Evolutionary conservation across 2,329 filamentous ascomycete genomes (phyloP).

Genomic region (Xylariales sp.): DNA sequence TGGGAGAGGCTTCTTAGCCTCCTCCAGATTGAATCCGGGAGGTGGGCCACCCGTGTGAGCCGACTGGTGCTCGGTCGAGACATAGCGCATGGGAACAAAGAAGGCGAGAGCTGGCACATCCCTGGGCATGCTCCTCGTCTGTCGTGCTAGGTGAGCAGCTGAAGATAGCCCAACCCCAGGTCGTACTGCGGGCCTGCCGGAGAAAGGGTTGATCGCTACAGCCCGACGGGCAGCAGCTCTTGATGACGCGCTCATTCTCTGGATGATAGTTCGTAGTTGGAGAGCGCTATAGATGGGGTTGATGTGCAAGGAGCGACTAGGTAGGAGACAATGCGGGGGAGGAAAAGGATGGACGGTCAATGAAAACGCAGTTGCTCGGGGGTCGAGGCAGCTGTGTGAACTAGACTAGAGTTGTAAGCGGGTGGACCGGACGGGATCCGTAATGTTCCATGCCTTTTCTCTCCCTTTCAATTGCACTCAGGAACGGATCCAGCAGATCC

Average conservation of each 20-base stretch:
- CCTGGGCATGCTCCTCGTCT: slow-evolving; percentile 38
- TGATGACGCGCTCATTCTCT: slow-evolving; percentile 37
- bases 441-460: no score
- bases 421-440: no score
- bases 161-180: slow-evolving; percentile 43
- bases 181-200: slow-evolving; percentile 40
- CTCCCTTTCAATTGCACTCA: no score
- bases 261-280: background rate
- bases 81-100: slow-evolving; percentile 50
- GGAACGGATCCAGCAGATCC: no score
- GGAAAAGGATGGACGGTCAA: no score
- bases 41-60: slow-evolving; percentile 62
- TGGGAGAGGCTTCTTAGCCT: slow-evolving; percentile 79
- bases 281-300: background rate
- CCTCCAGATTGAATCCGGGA: slow-evolving; percentile 84
- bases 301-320: background rate
- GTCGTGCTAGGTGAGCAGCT: slow-evolving; percentile 40
- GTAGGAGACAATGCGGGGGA: background rate
- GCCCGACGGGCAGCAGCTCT: slow-evolving; percentile 52
- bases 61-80: slow-evolving; percentile 57
- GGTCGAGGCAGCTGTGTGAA: slow-evolving; percentile 1
- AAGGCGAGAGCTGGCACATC: slow-evolving; percentile 50
- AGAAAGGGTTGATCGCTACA: slow-evolving; percentile 47
- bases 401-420: background rate
- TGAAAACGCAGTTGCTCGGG: background rate